Evolutionary conservation across 371 early-diverging fungal species (phyloP).

Genomic region (Amoeboaphelidium protococcarum): DNA sequence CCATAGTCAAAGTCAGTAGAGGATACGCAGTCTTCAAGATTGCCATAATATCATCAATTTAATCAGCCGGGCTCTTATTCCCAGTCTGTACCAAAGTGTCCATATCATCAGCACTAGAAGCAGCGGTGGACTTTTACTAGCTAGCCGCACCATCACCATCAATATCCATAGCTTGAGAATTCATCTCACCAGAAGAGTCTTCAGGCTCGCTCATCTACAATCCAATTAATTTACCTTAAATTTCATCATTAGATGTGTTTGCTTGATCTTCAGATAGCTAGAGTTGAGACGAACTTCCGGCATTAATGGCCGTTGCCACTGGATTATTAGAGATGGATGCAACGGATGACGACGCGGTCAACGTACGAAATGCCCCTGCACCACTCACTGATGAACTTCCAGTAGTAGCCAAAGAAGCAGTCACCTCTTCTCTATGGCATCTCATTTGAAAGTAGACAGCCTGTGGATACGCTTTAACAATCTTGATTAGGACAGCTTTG

Average conservation of each 20-base stretch:
- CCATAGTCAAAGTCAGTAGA: slow-evolving; percentile 74
- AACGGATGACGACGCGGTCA: too few relatives aligned
- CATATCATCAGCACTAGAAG: slow-evolving; percentile 84
- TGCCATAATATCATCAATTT: slow-evolving; percentile 84
- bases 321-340: too few relatives aligned
- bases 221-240: too few relatives aligned
- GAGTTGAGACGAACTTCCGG: too few relatives aligned
- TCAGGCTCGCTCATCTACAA: too few relatives aligned
- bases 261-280: too few relatives aligned
- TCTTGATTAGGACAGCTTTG: slow-evolving; percentile 48
- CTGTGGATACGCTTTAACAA: slow-evolving; percentile 84
- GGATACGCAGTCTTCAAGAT: slow-evolving; percentile 86
- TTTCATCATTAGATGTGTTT: too few relatives aligned
- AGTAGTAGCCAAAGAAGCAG: too few relatives aligned
- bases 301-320: too few relatives aligned
- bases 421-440: slow-evolving; percentile 64
- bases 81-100: slow-evolving; percentile 43
- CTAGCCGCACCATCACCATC: too few relatives aligned
- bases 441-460: slow-evolving; percentile 80
- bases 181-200: not conserved
- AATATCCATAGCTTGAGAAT: not conserved
- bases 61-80: slow-evolving; percentile 10
- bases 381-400: too few relatives aligned
- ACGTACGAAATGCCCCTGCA: too few relatives aligned
- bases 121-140: slow-evolving; percentile 66